These are phyloP conservation scores for Fraxinus nigra DNA, from an alignment of 305 asterid genomes.

Conservation along the genomic window DNA sequence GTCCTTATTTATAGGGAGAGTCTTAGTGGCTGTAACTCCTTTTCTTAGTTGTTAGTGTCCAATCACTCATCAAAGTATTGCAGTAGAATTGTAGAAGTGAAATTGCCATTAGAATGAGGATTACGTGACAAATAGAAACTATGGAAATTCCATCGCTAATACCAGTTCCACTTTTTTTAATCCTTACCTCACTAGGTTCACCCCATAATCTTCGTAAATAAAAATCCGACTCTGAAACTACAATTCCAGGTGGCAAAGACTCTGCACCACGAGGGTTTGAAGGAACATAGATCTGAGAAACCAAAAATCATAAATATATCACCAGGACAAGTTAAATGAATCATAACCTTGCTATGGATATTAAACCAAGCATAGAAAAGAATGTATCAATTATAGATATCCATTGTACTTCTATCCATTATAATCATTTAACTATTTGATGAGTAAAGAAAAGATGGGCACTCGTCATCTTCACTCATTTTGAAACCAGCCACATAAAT, in stretches of 20 bases:
- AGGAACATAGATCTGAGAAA: slow-evolving; percentile 67
- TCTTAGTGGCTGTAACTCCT: background rate
- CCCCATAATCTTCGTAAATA: slow-evolving; percentile 86
- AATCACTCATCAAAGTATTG: background rate
- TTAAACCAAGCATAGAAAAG: slow-evolving; percentile 10
- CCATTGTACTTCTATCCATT: background rate
- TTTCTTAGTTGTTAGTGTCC: background rate
- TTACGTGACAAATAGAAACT: background rate
- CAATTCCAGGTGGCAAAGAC: slow-evolving; percentile 87
- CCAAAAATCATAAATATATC: slow-evolving; percentile 3
- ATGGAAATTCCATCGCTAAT: background rate
- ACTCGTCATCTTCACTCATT: background rate
- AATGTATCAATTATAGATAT: slow-evolving; percentile 1
- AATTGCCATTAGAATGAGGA: slow-evolving; percentile 1
- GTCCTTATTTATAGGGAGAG: background rate
- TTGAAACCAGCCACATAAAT: background rate
- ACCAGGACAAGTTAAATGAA: background rate
- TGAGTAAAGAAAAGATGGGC: slow-evolving; percentile 10
- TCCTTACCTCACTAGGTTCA: slow-evolving; percentile 74
- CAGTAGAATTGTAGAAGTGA: background rate
- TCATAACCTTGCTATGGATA: background rate
- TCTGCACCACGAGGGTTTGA: slow-evolving; percentile 88
- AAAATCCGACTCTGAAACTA: slow-evolving; percentile 74
- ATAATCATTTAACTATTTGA: slow-evolving; percentile 9
- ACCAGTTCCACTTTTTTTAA: slow-evolving; percentile 19